Conservation (phyloP, 257 asterid genomes). For the Nicotiana attenuata region DNA sequence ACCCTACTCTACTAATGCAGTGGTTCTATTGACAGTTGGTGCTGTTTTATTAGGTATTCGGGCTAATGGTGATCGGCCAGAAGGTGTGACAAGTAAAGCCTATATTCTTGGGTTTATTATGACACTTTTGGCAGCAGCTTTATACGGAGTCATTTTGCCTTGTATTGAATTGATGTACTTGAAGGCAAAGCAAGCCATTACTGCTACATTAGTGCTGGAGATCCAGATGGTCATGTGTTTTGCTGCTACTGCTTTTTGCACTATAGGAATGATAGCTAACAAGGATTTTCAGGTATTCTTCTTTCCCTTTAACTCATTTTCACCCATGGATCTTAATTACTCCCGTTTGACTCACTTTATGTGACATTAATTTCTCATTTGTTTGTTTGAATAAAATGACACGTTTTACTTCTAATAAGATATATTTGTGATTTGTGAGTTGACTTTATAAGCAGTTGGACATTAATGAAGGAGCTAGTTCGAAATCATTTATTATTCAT, state of each 20-base stretch:
- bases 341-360: too few relatives aligned
- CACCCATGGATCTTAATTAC: too few relatives aligned
- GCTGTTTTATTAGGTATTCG: conserved; percentile 3
- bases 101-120: background rate
- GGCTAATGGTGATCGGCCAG: background rate
- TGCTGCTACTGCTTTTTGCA: background rate
- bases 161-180: background rate
- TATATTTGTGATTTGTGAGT: too few relatives aligned
- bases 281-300: background rate
- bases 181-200: background rate
- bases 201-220: background rate
- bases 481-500: too few relatives aligned
- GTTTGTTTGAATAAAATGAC: too few relatives aligned
- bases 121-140: background rate
- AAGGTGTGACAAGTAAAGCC: background rate
- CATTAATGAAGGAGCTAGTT: too few relatives aligned
- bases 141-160: background rate
- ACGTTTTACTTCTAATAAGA: too few relatives aligned
- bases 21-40: background rate
- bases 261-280: background rate
- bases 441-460: too few relatives aligned
- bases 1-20: background rate
- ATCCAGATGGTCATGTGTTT: conserved; percentile 6
- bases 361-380: too few relatives aligned
- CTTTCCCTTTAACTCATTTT: too few relatives aligned